A percentile compares a stretch with the other conserved stretches of the same genome.
Conservation (phyloP, 2,329 filamentous ascomycete genomes). For the Xylaria sp. region DNA sequence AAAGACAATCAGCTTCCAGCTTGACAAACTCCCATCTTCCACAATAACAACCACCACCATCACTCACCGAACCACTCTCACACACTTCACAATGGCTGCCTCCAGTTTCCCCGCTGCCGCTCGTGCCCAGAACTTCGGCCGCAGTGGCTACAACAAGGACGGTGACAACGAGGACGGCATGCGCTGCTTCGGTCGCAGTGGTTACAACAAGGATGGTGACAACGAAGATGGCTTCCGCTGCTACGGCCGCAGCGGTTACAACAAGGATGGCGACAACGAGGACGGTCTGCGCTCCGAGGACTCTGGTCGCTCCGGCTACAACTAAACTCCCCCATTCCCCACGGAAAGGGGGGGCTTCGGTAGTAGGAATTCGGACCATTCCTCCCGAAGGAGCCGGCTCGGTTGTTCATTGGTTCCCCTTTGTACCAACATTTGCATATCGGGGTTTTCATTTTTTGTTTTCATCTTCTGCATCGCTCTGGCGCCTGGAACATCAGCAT, state of each 20-base stretch:
- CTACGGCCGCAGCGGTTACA: slow-evolving; percentile 29
- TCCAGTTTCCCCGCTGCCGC: slow-evolving; percentile 29
- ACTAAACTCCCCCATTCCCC: slow-evolving; percentile 10
- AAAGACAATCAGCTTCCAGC: slow-evolving; percentile 5
- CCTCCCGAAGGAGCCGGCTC: slow-evolving; percentile 8
- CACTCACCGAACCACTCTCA: slow-evolving; percentile 5
- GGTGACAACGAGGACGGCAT: slow-evolving; percentile 36
- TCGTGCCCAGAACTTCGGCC: slow-evolving; percentile 37
- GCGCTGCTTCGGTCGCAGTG: slow-evolving; percentile 30
- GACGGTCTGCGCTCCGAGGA: slow-evolving; percentile 16
- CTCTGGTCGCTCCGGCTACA: slow-evolving; percentile 21
- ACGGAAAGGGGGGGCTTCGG: background rate
- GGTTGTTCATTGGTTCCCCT: background rate
- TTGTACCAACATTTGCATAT: background rate
- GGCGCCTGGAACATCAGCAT: slow-evolving; percentile 13
- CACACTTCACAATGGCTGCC: slow-evolving; percentile 34
- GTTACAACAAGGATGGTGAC: slow-evolving; percentile 33
- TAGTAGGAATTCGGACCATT: slow-evolving; percentile 1
- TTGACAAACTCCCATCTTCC: background rate
- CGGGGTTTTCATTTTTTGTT: slow-evolving; percentile 14
- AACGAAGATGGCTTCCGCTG: slow-evolving; percentile 23
- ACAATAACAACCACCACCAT: slow-evolving; percentile 1
- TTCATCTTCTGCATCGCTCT: slow-evolving; percentile 22
- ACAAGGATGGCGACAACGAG: slow-evolving; percentile 24
- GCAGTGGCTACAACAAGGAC: slow-evolving; percentile 45